A percentile compares a stretch with the other conserved stretches of the same genome.
Evolutionary conservation across 2,329 filamentous ascomycete genomes (phyloP).

Genomic region (Hymenoscyphus repandus): DNA sequence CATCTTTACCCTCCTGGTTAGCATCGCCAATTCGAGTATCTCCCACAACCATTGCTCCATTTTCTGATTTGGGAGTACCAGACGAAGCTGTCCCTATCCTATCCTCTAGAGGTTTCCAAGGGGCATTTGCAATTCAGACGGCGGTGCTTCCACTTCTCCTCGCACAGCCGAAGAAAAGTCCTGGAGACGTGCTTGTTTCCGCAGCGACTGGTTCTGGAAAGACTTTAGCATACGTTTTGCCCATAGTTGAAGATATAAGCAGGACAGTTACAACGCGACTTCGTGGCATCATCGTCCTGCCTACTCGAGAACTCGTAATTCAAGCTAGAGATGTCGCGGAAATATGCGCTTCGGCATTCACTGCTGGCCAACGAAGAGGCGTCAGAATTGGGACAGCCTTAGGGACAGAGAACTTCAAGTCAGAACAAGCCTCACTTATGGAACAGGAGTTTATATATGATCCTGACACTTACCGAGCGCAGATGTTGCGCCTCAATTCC

Average conservation of each 20-base stretch:
- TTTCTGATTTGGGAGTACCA: constrained; percentile 59
- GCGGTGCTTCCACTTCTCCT: constrained; percentile 76
- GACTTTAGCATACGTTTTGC: constrained; percentile 84
- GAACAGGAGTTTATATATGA: constrained; percentile 65
- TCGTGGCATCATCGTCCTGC: constrained; percentile 78
- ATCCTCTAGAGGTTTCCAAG: constrained; percentile 59
- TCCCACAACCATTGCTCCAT: constrained; percentile 53
- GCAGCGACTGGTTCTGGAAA: constrained; percentile 96
- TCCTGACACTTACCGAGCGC: constrained; percentile 49
- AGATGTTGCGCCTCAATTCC: constrained; percentile 35
- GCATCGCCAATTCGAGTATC: constrained; percentile 67
- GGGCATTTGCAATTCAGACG: constrained; percentile 76
- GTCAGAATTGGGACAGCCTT: constrained; percentile 78
- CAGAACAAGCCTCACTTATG: constrained; percentile 58
- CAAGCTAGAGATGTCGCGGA: constrained; percentile 80
- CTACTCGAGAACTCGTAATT: constrained; percentile 82
- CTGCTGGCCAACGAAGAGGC: constrained; percentile 52
- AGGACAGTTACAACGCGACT: constrained; percentile 59
- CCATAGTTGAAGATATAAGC: constrained; percentile 73
- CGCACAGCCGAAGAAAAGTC: constrained; percentile 52
- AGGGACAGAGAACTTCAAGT: constrained; percentile 69
- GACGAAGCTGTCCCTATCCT: constrained; percentile 57
- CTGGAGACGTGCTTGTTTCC: constrained; percentile 81
- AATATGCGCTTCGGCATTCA: constrained; percentile 60
- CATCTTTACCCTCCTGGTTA: constrained; percentile 77